Base-by-base conservation (phyloP, 345 rosid species). In the Clarkia xantiana region DNA sequence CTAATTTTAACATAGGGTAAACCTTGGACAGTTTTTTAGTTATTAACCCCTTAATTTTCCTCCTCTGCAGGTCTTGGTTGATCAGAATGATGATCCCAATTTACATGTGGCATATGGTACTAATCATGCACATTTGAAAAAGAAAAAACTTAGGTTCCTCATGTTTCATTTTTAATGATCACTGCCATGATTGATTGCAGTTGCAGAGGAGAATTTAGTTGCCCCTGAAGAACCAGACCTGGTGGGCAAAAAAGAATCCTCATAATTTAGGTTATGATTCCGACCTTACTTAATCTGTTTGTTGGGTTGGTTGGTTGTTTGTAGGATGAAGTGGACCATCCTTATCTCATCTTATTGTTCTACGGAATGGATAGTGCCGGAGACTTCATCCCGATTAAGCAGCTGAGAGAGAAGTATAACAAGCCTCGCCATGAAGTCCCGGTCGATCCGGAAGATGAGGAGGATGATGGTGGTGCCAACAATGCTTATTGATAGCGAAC, bases 301-400 rank as follows among this genome's bases (percentile, higher is more conserved):
- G n/a, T 40, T 18, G 22, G 23, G 15, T 49, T 34, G 29, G 18
- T 6, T 17, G 9, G 52, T 40, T 14, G 3, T 36, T 34, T 16
- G 22, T 39, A 18, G 22, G 29, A 56, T 34, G 44, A 11, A 55
- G 66, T 79, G 29, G 97, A 90, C 56, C 97, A 90, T 77, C 95
- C 95, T 13, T 83, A 81, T 61, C 19, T 76, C 15, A 81, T 94
- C 14, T 76, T 86, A 40, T 66, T 90, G 48, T 90, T 81, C 65
- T 90, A 90, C 12, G 95, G 97, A 45, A 62, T 69, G 49, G 95
- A 90, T 64, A 50, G 75, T n/a, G 84, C 86, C 11, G 95, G 91
- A 59, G 97, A 90, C 67, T 90, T 80, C 76, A 83, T 90, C 65
- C 94, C 95, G 5, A 73, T 83, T 68, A 80, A 80, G 74, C 97